These are phyloP conservation scores for Corchorus olitorius DNA, from an alignment of 345 rosid species.

Conservation along the genomic window DNA sequence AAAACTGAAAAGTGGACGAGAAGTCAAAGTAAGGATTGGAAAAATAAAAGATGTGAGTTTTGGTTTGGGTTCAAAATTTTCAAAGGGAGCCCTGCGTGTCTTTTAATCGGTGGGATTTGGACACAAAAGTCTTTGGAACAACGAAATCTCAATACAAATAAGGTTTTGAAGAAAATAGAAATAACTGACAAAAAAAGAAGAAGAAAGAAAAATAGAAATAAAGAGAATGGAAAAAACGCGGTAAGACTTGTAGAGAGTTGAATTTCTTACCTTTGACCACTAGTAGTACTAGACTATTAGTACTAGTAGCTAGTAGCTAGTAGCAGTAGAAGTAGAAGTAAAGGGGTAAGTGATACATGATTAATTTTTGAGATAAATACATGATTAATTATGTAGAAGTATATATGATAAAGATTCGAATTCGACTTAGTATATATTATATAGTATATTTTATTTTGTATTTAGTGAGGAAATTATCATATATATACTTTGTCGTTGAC, in stretches of 20 bases:
- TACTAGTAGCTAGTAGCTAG: no score
- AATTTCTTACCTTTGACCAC: not conserved
- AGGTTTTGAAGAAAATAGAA: not conserved
- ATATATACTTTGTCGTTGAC: no score
- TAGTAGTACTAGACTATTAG: no score
- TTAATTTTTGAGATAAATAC: no score
- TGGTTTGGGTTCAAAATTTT: not conserved
- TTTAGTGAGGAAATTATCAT: no score
- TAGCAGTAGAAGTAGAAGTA: no score
- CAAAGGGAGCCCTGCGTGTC: not conserved
- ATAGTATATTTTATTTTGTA: no score
- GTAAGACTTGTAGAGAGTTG: not conserved
- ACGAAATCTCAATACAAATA: not conserved
- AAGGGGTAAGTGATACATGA: no score
- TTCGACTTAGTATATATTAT: no score
- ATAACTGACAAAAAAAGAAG: no score
- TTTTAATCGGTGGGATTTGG: not conserved
- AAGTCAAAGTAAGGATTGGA: not conserved
- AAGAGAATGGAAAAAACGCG: not conserved
- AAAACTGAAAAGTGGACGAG: not conserved
- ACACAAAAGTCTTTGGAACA: not conserved
- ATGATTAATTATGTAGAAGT: no score
- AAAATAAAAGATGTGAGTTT: not conserved
- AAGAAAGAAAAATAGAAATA: not conserved
- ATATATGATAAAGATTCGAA: no score